Percentiles rank a stretch among this genome's conserved stretches.
These are phyloP conservation scores for Kentomonas sorsogonicus DNA, from an alignment of 208 protist genomes.

Conservation along the genomic window DNA sequence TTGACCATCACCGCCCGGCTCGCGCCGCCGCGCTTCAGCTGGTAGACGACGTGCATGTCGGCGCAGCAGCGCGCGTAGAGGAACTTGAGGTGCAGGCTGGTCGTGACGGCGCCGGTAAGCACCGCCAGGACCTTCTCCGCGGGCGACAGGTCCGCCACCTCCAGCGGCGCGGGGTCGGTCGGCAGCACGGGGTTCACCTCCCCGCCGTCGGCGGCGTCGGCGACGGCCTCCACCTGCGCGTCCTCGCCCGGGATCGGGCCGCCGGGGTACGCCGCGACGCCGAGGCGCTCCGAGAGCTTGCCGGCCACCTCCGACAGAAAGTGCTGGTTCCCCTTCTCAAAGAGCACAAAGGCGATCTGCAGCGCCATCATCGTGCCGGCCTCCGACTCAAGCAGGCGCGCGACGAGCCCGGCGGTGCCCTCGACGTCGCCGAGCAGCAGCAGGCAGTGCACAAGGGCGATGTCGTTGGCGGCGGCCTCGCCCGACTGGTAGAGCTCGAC, in stretches of 20 bases:
- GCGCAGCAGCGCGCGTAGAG: slow-evolving; percentile 92
- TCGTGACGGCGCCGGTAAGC: slow-evolving; percentile 86
- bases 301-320: slow-evolving; percentile 67
- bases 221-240: slow-evolving; percentile 12
- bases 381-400: slow-evolving; percentile 52
- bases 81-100: slow-evolving; percentile 94
- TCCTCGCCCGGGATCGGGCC: slow-evolving; percentile 8
- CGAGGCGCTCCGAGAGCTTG: slow-evolving; percentile 29
- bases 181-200: not conserved
- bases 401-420: slow-evolving; percentile 77
- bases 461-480: slow-evolving; percentile 65
- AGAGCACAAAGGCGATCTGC: slow-evolving; percentile 88
- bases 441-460: slow-evolving; percentile 91
- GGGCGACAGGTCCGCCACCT: slow-evolving; percentile 10
- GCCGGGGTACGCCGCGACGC: not conserved
- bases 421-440: slow-evolving; percentile 91
- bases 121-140: slow-evolving; percentile 71
- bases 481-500: slow-evolving; percentile 78
- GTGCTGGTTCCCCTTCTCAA: slow-evolving; percentile 82
- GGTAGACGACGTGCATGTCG: slow-evolving; percentile 93
- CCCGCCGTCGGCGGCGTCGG: slow-evolving; percentile 9
- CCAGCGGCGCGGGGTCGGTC: not conserved
- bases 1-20: slow-evolving; percentile 86
- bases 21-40: slow-evolving; percentile 91
- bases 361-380: slow-evolving; percentile 58